A percentile compares a stretch with the other conserved stretches of the same genome.
Conservation (phyloP, 169 alveolate species). For the Eimeria brunetti region DNA sequence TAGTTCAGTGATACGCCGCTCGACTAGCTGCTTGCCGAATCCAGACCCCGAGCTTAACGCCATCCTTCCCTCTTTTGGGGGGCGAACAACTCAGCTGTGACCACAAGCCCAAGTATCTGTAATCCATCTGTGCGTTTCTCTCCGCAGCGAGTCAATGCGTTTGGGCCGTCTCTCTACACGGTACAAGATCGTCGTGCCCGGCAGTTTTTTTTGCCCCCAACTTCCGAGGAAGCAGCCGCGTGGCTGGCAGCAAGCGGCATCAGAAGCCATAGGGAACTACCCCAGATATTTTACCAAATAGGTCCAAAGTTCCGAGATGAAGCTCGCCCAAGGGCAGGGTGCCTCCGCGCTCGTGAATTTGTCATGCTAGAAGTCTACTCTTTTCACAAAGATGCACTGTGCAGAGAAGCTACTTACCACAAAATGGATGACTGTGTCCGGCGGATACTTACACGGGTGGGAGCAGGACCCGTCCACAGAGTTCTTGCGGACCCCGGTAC, state of each 20-base stretch:
- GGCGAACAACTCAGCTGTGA: neutral
- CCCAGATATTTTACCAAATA: slow-evolving; percentile 38
- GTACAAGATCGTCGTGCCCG: slow-evolving; percentile 52
- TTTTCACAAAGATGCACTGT: slow-evolving; percentile 24
- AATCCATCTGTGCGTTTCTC: neutral
- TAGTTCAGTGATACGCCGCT: neutral
- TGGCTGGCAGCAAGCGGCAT: slow-evolving; percentile 46
- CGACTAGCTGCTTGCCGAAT: neutral
- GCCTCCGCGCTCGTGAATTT: slow-evolving; percentile 70
- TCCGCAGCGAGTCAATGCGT: slow-evolving; percentile 55
- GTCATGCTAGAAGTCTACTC: slow-evolving; percentile 65
- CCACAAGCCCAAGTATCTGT: neutral
- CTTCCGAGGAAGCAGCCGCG: slow-evolving; percentile 65
- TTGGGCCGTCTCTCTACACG: slow-evolving; percentile 45
- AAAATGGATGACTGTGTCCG: slow-evolving; percentile 53
- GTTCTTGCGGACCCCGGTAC: slow-evolving; percentile 44
- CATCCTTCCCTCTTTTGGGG: neutral
- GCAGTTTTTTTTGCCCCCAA: slow-evolving; percentile 53
- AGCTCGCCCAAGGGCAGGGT: slow-evolving; percentile 61
- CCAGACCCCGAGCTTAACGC: neutral
- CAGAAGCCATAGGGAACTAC: slow-evolving; percentile 58
- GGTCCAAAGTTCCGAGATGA: slow-evolving; percentile 65
- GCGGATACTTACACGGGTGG: slow-evolving; percentile 40
- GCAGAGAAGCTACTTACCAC: slow-evolving; percentile 26
- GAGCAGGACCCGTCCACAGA: slow-evolving; percentile 51